Percentiles rank a stretch among this genome's conserved stretches.
phyloP scores from a whole-genome alignment of 2,329 filamentous ascomycete genomes.

The Trichoderma sp. region DNA sequence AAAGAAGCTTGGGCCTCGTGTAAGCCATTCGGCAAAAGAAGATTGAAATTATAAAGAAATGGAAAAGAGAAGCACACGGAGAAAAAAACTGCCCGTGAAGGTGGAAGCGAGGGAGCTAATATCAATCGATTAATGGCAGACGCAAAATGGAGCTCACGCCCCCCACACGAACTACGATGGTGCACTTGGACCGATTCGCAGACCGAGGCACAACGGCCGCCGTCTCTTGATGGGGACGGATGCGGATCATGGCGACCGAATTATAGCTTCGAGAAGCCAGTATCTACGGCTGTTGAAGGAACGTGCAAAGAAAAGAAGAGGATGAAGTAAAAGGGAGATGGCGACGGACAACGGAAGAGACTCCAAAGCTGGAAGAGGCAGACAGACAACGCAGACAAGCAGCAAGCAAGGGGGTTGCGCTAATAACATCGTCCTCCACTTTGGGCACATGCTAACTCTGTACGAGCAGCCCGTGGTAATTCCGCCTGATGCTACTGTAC shows the following conservation, averaged over 20 bases:
- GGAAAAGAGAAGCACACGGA: not conserved
- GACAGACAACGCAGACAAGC: not conserved
- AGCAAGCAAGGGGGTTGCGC: not conserved
- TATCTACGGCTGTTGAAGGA: not conserved
- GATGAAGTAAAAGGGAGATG: not conserved
- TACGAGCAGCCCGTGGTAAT: not conserved
- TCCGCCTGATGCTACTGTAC: not conserved
- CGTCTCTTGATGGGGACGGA: not conserved
- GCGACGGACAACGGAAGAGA: not conserved
- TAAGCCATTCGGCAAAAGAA: not conserved
- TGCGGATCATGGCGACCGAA: not conserved
- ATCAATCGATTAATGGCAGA: not conserved
- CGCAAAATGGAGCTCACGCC: constrained; percentile 9
- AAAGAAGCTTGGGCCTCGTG: not conserved
- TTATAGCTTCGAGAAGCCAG: not conserved
- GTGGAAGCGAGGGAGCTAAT: constrained; percentile 10
- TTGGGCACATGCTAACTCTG: not conserved
- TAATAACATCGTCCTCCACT: not conserved
- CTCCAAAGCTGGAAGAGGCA: not conserved
- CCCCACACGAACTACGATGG: constrained; percentile 1
- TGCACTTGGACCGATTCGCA: constrained; percentile 18
- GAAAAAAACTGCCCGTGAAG: not conserved
- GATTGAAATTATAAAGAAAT: not conserved
- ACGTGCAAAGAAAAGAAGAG: not conserved
- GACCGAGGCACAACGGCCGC: constrained; percentile 9